Conservation (phyloP, 495 filamentous ascomycete species). For the Stereocaulon alpinum region DNA sequence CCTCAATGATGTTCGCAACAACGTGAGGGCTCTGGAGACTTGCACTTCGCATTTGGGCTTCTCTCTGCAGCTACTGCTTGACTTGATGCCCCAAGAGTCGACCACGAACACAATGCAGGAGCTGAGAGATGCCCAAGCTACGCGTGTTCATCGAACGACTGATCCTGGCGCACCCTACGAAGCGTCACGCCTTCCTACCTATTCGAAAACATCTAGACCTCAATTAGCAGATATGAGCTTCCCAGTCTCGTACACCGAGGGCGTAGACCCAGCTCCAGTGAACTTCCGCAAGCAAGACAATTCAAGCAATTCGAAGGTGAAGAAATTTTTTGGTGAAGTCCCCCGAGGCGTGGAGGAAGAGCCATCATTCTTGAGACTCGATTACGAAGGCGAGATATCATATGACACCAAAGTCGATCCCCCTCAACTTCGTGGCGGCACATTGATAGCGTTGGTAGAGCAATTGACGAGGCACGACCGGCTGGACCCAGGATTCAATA, state of each 20-base stretch:
- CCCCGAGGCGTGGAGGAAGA: slow-evolving; percentile 61
- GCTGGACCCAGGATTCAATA: slow-evolving; percentile 91
- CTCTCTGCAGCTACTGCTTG: slow-evolving; percentile 75
- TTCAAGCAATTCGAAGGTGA: slow-evolving; percentile 59
- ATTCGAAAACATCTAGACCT: slow-evolving; percentile 34
- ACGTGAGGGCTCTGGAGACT: slow-evolving; percentile 70
- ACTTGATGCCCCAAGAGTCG: slow-evolving; percentile 52
- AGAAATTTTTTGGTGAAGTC: slow-evolving; percentile 82
- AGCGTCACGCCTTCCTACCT: slow-evolving; percentile 36
- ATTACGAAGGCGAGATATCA: slow-evolving; percentile 80
- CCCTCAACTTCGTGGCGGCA: slow-evolving; percentile 75
- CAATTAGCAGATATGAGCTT: slow-evolving; percentile 60
- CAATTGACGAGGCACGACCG: slow-evolving; percentile 93
- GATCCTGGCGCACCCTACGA: slow-evolving; percentile 21
- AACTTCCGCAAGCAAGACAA: slow-evolving; percentile 52
- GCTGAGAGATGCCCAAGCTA: slow-evolving; percentile 5
- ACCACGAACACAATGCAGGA: slow-evolving; percentile 12
- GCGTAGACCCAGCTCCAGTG: slow-evolving; percentile 45
- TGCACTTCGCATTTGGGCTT: slow-evolving; percentile 80
- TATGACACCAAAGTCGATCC: slow-evolving; percentile 70
- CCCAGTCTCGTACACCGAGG: slow-evolving; percentile 57
- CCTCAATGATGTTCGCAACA: slow-evolving; percentile 62
- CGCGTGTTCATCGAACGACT: slow-evolving; percentile 14
- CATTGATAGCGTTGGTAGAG: slow-evolving; percentile 82
- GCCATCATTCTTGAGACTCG: slow-evolving; percentile 75